Evolutionary conservation across 139 green algal genomes (phyloP).

Genomic region (Nannochloris sp.): DNA sequence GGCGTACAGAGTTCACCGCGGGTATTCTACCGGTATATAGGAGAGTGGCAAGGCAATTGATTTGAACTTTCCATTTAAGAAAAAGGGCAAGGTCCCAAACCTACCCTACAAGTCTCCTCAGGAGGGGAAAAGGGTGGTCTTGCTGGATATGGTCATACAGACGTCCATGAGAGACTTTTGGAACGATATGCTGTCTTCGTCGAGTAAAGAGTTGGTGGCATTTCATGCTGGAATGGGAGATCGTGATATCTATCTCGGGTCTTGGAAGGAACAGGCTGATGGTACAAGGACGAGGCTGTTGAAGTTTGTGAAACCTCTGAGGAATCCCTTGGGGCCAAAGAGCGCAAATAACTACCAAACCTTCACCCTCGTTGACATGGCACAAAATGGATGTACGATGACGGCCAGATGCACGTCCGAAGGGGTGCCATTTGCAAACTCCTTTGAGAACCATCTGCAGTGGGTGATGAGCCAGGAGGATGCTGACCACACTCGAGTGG

Average conservation of each 20-base stretch:
- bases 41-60: not conserved
- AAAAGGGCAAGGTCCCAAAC: not conserved
- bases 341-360: conserved; percentile 17
- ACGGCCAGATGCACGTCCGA: conserved; percentile 3
- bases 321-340: conserved; percentile 18
- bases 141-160: conserved; percentile 15
- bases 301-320: conserved; percentile 19
- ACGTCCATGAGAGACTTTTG: conserved; percentile 8
- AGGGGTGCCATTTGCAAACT: conserved; percentile 25
- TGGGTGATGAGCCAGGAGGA: conserved; percentile 11
- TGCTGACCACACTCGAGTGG: not conserved
- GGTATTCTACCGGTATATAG: not conserved
- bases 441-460: conserved; percentile 27
- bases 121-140: not conserved
- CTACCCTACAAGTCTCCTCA: not conserved
- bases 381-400: conserved; percentile 7
- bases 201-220: not conserved
- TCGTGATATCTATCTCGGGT: not conserved
- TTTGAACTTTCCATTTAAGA: not conserved
- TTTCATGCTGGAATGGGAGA: conserved; percentile 22
- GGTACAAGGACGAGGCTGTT: conserved; percentile 6
- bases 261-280: conserved; percentile 13
- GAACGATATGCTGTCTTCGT: conserved; percentile 10
- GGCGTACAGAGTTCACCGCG: too few relatives aligned
- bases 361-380: conserved; percentile 6